Percentiles rank a stretch among this genome's conserved stretches.
Evolutionary conservation across 1,139 yeast species (phyloP).

Genomic region (Geotrichum europaeum): DNA sequence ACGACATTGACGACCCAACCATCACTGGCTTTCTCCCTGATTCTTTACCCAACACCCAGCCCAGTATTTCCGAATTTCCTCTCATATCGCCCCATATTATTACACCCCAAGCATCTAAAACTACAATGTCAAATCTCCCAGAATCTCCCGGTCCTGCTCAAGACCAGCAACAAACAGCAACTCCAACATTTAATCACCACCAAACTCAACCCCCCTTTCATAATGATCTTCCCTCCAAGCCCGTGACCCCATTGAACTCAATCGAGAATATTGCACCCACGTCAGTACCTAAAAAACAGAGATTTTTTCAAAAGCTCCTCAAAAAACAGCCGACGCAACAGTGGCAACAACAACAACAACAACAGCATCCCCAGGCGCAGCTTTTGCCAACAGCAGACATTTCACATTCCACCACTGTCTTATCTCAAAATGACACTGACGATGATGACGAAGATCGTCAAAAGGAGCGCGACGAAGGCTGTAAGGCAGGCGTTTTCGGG

Average conservation of each 20-base stretch:
- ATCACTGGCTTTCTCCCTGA: neutral
- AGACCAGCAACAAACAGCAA: neutral
- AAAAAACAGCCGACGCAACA: conserved; percentile 2
- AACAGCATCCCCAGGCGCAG: neutral
- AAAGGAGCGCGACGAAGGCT: conserved; percentile 31
- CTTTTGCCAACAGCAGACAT: neutral
- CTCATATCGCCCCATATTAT: neutral
- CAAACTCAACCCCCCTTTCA: neutral
- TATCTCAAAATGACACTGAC: neutral
- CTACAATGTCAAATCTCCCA: neutral
- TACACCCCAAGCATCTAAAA: neutral
- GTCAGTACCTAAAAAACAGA: neutral
- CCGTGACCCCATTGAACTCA: neutral
- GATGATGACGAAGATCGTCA: neutral
- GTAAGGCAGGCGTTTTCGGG: conserved; percentile 33
- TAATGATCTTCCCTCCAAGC: neutral
- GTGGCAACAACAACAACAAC: neutral
- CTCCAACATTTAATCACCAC: neutral
- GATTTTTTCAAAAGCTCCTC: neutral
- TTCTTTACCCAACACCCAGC: neutral
- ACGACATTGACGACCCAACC: neutral
- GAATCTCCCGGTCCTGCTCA: neutral
- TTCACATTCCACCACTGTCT: neutral
- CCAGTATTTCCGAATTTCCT: neutral
- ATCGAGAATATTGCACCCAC: neutral